phyloP scores from a whole-genome alignment of 176 grass and related monocot genomes.

The Carex kokanica region DNA sequence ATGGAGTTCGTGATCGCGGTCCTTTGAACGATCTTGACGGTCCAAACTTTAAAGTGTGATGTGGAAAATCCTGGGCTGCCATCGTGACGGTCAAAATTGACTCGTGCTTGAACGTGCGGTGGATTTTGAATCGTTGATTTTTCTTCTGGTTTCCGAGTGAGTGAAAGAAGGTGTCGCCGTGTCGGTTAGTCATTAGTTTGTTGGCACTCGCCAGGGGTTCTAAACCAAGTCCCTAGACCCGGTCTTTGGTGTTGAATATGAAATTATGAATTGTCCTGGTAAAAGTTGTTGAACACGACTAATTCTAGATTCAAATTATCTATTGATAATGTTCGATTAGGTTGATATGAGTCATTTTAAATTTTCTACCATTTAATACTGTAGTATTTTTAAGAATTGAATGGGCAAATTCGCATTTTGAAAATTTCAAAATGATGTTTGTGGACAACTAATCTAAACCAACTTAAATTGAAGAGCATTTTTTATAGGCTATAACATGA shows the following conservation, averaged over 20 bases:
- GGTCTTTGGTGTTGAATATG: neutral
- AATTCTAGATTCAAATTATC: no score
- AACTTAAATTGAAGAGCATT: no score
- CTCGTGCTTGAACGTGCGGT: neutral
- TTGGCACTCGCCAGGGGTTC: neutral
- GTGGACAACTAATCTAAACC: no score
- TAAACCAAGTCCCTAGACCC: neutral
- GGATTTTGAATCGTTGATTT: neutral
- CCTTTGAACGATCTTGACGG: neutral
- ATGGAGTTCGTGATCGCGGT: neutral
- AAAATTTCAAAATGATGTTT: no score
- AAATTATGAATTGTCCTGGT: neutral
- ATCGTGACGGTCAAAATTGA: slow-evolving; percentile 2
- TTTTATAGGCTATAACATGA: no score
- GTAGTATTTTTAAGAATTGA: no score
- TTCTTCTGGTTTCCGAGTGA: neutral
- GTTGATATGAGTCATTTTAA: no score
- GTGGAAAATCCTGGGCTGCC: neutral
- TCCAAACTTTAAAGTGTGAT: neutral
- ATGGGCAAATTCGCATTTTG: no score
- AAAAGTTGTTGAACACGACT: no score
- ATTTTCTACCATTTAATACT: no score
- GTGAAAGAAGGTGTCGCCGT: neutral
- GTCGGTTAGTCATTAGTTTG: neutral
- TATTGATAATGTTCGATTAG: no score